Percentiles rank a stretch among this genome's conserved stretches.
Conservation (phyloP, 2,329 filamentous ascomycete species). For the Claviceps africana region DNA sequence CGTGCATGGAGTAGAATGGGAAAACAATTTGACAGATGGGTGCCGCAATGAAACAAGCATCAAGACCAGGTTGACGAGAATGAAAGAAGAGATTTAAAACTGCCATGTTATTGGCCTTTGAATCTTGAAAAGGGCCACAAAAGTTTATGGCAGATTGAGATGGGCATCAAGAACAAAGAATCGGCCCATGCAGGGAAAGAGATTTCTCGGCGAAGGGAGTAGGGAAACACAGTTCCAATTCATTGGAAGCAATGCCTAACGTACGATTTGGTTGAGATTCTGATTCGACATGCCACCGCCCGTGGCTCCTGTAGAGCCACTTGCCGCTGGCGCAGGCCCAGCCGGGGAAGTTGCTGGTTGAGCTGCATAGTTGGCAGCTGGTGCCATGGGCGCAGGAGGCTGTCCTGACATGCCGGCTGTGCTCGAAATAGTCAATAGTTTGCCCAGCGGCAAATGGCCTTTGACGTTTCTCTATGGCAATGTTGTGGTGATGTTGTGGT, state of each 20-base stretch:
- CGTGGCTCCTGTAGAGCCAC: constrained; percentile 16
- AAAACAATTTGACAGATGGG: not conserved
- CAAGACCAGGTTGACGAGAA: too few species aligned
- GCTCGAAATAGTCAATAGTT: not conserved
- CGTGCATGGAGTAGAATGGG: too few species aligned
- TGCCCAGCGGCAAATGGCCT: not conserved
- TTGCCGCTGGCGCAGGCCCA: constrained; percentile 16
- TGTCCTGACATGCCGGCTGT: constrained; percentile 21
- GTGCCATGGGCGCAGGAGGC: constrained; percentile 15
- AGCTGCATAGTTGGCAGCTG: constrained; percentile 17
- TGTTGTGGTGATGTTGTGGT: not conserved
- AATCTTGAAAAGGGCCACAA: not conserved
- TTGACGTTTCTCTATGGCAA: not conserved
- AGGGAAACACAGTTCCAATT: constrained; percentile 9
- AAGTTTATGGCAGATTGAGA: not conserved
- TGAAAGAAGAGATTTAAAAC: not conserved
- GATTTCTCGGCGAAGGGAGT: not conserved
- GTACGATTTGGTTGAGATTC: constrained; percentile 90
- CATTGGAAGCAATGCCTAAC: constrained; percentile 32
- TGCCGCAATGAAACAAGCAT: not conserved
- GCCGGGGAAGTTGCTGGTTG: constrained; percentile 22
- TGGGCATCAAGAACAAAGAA: not conserved
- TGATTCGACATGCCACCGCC: constrained; percentile 55
- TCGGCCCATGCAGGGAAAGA: not conserved
- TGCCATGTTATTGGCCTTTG: not conserved